A percentile compares a stretch with the other conserved stretches of the same genome.
Conservation (phyloP, 257 asterid genomes). For the Osmanthus fragrans region DNA sequence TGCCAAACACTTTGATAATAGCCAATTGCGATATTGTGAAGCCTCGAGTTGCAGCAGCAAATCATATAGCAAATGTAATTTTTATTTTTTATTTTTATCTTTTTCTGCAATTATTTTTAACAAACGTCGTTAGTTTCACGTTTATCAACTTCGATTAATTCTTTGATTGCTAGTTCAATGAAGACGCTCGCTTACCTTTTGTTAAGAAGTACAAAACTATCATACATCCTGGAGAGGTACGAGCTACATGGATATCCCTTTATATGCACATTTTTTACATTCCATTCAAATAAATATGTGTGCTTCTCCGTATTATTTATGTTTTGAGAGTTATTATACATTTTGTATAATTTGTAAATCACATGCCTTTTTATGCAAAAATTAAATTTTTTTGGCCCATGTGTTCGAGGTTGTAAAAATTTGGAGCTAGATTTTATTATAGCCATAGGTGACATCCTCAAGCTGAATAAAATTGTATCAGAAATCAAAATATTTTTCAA, state of each 20-base stretch:
- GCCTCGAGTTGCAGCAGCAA: constrained; percentile 91
- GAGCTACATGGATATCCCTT: neutral
- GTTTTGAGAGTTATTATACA: too few species aligned
- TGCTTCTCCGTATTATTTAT: neutral
- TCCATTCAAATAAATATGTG: neutral
- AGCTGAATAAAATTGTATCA: too few species aligned
- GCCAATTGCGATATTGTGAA: constrained; percentile 31
- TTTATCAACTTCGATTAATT: constrained; percentile 17
- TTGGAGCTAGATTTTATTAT: too few species aligned
- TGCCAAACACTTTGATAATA: constrained; percentile 89
- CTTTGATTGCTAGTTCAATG: constrained; percentile 64
- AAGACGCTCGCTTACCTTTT: constrained; percentile 88
- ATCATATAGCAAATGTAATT: constrained; percentile 77
- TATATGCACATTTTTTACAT: neutral
- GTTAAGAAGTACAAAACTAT: constrained; percentile 94
- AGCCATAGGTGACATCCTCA: too few species aligned
- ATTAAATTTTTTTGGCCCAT: too few species aligned
- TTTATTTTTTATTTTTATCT: too few species aligned
- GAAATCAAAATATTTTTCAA: too few species aligned
- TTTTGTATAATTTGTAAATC: too few species aligned
- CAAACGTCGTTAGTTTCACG: neutral
- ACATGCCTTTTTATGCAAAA: too few species aligned
- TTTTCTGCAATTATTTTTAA: neutral
- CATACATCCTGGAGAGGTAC: constrained; percentile 99
- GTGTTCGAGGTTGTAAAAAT: neutral